Percentiles rank a stretch among this genome's conserved stretches.
Conservation (phyloP, 78 protist species). For the Planoprotostelium fungivorum region DNA sequence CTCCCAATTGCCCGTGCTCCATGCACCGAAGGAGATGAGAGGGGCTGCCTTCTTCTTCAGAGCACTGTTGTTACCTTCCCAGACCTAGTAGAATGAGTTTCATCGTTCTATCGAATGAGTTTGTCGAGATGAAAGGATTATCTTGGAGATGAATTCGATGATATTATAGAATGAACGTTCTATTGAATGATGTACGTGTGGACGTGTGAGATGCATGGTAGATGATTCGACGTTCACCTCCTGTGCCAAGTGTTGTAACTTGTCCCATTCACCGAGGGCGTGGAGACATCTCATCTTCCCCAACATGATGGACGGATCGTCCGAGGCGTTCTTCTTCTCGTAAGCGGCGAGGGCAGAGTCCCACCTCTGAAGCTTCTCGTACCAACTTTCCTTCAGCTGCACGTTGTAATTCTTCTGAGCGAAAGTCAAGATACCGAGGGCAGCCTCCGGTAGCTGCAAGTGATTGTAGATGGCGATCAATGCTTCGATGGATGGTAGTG, state of each 20-base stretch:
- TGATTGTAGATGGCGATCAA: slow-evolving; percentile 90
- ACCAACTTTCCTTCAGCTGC: slow-evolving; percentile 81
- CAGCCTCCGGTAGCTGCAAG: slow-evolving; percentile 94
- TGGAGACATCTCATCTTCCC: slow-evolving; percentile 91
- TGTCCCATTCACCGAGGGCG: slow-evolving; percentile 92
- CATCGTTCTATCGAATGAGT: too few species aligned
- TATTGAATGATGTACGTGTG: too few species aligned
- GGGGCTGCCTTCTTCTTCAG: slow-evolving; percentile 66
- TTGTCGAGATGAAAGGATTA: too few species aligned
- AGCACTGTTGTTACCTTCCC: slow-evolving; percentile 39
- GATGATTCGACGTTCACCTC: too few species aligned
- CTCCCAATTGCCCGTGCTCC: slow-evolving; percentile 77
- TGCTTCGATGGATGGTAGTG: slow-evolving; percentile 63
- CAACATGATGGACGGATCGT: slow-evolving; percentile 25
- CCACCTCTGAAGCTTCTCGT: slow-evolving; percentile 95
- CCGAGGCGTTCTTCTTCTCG: slow-evolving; percentile 63
- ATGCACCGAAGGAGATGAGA: slow-evolving; percentile 88
- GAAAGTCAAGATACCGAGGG: slow-evolving; percentile 75
- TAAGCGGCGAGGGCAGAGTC: slow-evolving; percentile 86
- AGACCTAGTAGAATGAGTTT: too few species aligned
- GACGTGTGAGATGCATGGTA: too few species aligned
- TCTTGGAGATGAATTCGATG: too few species aligned
- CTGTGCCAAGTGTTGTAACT: slow-evolving; percentile 35
- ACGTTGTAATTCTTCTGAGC: slow-evolving; percentile 64
- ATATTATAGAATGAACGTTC: too few species aligned